A percentile compares a stretch with the other conserved stretches of the same genome.
phyloP scores from a whole-genome alignment of 768 basidiomycete genomes.

The Tulasnella sp. region DNA sequence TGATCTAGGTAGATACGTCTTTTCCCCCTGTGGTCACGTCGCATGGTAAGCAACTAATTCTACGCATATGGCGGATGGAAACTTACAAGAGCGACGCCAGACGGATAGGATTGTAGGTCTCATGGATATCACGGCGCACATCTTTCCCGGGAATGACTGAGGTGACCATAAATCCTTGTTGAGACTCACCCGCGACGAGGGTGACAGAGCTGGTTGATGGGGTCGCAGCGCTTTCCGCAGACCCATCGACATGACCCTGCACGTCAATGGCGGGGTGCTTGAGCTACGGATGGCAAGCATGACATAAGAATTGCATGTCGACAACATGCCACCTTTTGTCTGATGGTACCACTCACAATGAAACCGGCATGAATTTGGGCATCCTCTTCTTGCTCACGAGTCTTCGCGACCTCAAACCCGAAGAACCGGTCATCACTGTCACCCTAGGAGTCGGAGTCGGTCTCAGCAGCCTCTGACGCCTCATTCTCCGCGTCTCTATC shows the following conservation, averaged over 20 bases:
- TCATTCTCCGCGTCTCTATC: background rate
- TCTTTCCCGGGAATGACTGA: constrained; percentile 18
- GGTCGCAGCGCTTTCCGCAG: no score
- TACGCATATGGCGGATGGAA: background rate
- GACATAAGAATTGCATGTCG: no score
- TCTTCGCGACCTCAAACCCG: constrained; percentile 6
- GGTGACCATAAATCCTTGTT: constrained; percentile 33
- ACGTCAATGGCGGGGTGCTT: no score
- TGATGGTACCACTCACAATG: no score
- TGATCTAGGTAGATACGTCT: background rate
- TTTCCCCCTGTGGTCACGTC: background rate
- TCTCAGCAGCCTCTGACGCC: background rate
- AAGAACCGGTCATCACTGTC: constrained; percentile 18
- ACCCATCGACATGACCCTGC: no score
- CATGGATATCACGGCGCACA: background rate
- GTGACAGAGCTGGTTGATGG: no score
- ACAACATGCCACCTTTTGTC: background rate
- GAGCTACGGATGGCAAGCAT: no score
- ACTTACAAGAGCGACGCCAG: background rate
- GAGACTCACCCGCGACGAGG: constrained; percentile 33
- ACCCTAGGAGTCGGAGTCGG: background rate
- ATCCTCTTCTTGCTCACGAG: background rate
- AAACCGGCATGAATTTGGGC: background rate
- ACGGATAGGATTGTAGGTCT: background rate
- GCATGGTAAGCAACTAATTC: background rate